phyloP scores from a whole-genome alignment of 1,139 yeast genomes.

The Blastobotrys niveus region DNA sequence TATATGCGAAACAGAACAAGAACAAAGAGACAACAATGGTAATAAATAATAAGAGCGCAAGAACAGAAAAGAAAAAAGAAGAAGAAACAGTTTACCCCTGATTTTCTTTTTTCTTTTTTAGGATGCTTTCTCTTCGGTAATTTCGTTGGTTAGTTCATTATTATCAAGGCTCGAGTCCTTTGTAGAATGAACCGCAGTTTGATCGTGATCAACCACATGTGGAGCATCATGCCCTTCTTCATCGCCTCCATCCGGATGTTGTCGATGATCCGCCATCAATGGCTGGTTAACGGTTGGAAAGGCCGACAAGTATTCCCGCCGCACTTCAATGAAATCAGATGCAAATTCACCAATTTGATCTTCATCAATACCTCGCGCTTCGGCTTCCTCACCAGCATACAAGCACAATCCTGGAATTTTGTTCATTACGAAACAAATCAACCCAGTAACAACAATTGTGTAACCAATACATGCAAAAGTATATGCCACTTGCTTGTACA shows the following conservation, averaged over 20 bases:
- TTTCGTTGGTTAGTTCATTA: neutral
- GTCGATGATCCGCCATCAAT: constrained; percentile 1
- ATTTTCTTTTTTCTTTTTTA: neutral
- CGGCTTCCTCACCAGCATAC: constrained; percentile 79
- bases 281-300: constrained; percentile 21
- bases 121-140: neutral
- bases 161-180: neutral
- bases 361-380: constrained; percentile 87
- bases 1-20: too few species aligned
- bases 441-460: constrained; percentile 68
- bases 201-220: too few species aligned
- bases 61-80: too few species aligned
- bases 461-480: constrained; percentile 70
- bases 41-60: too few species aligned
- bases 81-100: too few species aligned
- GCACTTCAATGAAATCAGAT: constrained; percentile 92
- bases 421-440: constrained; percentile 68
- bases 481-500: constrained; percentile 85
- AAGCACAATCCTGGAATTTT: constrained; percentile 77
- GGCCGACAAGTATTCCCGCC: constrained; percentile 87
- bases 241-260: too few species aligned
- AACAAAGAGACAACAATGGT: too few species aligned
- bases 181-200: too few species aligned
- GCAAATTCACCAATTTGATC: constrained; percentile 98
- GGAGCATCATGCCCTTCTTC: too few species aligned